Evolutionary conservation across 371 early-diverging fungal species (phyloP), one percentile per base, ranked within the genome.

Genomic region (Mucor piriformis): DNA sequence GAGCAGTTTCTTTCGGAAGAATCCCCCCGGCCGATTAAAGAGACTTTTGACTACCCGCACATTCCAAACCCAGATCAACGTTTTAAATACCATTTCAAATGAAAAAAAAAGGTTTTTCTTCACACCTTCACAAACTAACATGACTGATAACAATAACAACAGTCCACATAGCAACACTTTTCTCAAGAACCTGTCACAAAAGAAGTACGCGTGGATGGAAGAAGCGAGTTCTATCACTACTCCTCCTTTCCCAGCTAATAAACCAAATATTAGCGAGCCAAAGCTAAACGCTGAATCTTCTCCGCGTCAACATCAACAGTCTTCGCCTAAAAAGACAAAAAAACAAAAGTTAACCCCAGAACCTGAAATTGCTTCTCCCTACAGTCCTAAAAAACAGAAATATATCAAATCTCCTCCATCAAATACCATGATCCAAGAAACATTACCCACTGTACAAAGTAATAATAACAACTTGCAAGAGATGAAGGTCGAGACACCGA

Each of bases 151-250:
- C 34, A 21, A 46, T 46, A 44, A 55, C 32, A 21, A 46, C 25
- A 46, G 46, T 46, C 56, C 57, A 18, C 54, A 66, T 49, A 59
- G 63, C 20, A 76, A 76, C 34, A 62, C 63, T 13, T 77, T 68
- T 51, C 55, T 79, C 24, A 79, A 74, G 48, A 79, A 70, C 29
- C 32, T 79, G 24, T 76, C 79, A 34, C 76, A 79, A 52, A 79
- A 79, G 42, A 76, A 79, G 54, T 79, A 79, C 57, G 69, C 79
- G 20, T 79, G 79, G 79, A 79, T 79, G 79, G 72, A 79, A 37
- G 53, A 66, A 44, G 66, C 76, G 10, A 42, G 42, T 10, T 42
- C 42, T 16, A 33, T 61, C 29, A 54, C 70, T 29, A 35, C 63
- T 4, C 55, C 53, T 34, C 38, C 42, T 42, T 42, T 42, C 18